A percentile compares a stretch with the other conserved stretches of the same genome.
phyloP scores from a whole-genome alignment of 805 yeast genomes.

The Hanseniaspora mollemarum region DNA sequence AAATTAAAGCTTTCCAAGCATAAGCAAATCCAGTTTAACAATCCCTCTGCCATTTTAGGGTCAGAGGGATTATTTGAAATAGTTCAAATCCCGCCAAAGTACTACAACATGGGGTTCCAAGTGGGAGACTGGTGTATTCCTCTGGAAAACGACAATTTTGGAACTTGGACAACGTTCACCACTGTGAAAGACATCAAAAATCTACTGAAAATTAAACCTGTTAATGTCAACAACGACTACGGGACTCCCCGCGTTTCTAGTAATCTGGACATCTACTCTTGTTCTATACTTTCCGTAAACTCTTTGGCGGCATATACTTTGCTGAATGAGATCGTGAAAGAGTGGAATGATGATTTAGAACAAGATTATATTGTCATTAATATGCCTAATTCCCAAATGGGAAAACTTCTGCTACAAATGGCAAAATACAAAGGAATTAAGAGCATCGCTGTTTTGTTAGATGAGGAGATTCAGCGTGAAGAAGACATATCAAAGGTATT shows the following conservation, averaged over 20 bases:
- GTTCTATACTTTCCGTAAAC: not conserved
- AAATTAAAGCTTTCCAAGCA: not conserved
- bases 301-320: not conserved
- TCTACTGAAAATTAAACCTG: not conserved
- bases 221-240: not conserved
- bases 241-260: not conserved
- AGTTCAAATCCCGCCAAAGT: not conserved
- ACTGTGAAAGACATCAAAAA: not conserved
- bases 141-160: not conserved
- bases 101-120: not conserved
- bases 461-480: not conserved
- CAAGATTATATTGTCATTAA: not conserved
- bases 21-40: not conserved
- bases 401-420: not conserved
- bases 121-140: conserved; percentile 1
- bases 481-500: not conserved
- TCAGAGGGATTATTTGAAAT: conserved; percentile 2
- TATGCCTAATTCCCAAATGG: not conserved
- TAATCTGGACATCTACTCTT: not conserved
- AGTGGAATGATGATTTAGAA: conserved; percentile 1
- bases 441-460: not conserved
- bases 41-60: not conserved
- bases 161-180: not conserved
- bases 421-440: not conserved
- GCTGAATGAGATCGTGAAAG: not conserved